Evolutionary conservation across 176 grass and related monocot species (phyloP).

Genomic region (Aegilops sharonensis): DNA sequence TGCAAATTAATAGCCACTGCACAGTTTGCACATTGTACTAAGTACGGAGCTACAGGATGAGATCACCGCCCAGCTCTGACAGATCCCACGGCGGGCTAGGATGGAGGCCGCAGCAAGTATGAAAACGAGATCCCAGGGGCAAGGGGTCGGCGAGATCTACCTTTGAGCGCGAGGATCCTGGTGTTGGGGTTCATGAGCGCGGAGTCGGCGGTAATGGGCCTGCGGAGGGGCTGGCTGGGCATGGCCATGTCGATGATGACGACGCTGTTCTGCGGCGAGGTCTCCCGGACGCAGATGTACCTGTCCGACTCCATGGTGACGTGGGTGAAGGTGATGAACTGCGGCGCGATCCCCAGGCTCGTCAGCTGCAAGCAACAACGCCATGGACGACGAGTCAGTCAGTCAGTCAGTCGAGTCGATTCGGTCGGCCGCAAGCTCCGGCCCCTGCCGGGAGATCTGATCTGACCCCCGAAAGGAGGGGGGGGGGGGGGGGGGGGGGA

Average conservation of each 20-base stretch:
- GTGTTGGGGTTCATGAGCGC: slow-evolving; percentile 96
- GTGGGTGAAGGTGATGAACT: slow-evolving; percentile 98
- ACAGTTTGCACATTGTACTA: background rate
- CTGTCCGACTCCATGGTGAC: slow-evolving; percentile 99
- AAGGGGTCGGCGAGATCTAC: slow-evolving; percentile 43
- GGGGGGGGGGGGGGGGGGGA: too few relatives aligned
- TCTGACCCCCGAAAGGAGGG: background rate
- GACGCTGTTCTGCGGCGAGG: slow-evolving; percentile 95
- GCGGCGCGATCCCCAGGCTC: slow-evolving; percentile 88
- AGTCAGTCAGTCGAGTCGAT: too few relatives aligned
- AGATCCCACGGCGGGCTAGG: background rate
- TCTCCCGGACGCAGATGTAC: slow-evolving; percentile 99
- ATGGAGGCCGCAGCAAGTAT: background rate
- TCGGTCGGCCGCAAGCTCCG: background rate
- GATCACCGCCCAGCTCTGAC: background rate
- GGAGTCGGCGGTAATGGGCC: slow-evolving; percentile 96
- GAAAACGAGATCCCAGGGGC: background rate
- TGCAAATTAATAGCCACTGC: background rate
- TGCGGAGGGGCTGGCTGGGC: slow-evolving; percentile 88
- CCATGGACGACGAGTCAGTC: background rate
- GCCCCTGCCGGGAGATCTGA: background rate
- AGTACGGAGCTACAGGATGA: background rate
- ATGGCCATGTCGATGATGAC: slow-evolving; percentile 98
- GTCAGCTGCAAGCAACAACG: slow-evolving; percentile 57
- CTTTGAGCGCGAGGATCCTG: slow-evolving; percentile 98